Base-by-base conservation (phyloP, 371 early-diverging fungal species). In the Phascolomyces articulosus region DNA sequence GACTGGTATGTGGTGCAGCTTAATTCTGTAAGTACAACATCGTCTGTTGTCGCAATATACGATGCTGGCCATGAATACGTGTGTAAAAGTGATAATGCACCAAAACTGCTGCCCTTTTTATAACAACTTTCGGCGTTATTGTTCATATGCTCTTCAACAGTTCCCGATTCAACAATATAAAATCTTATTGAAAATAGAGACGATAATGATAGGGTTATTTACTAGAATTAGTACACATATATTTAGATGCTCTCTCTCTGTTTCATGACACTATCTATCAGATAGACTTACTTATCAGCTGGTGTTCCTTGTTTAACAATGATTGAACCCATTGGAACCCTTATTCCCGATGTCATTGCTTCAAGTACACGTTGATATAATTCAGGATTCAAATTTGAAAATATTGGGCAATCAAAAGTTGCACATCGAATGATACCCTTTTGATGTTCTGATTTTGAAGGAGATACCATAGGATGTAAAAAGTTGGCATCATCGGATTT, bases 71-170 rank as follows among this genome's bases (percentile, higher is more conserved):
- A 88, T 4, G 96, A 95, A 21, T 95, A 93, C 71, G 95, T 96
- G 82, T 99, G 97, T 93, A 99, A 95, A 16, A 98, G 85, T 11
- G 99, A 97, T 62, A 98, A 82, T 78, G 98, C 98, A 62, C 98
- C 99, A 89, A 99, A 97, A 69, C 90, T 40, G 13, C 41, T 41
- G 3, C 47, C 51, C 4, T 9, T 51, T 13, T 23, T 21, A 24
- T 23, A 15, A 13, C 23, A 9, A 51, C 21, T 76, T 73, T 56
- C 24, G 40, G 75, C 40, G 72, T 31, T 71, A 76, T 47, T 16
- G 16, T n/a, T 79, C 78, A 10, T 75, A 74, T 20, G 41, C 24
- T 55, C n/a, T n/a, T 55, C 34, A 55, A 54, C 49, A 20, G 15
- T 58, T 31, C 56, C 38, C 15, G 40, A 63, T 31, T 55, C 24